A percentile compares a stretch with the other conserved stretches of the same genome.
Conservation (phyloP, 441 rosid genomes). For the Francoa sonchifolia region DNA sequence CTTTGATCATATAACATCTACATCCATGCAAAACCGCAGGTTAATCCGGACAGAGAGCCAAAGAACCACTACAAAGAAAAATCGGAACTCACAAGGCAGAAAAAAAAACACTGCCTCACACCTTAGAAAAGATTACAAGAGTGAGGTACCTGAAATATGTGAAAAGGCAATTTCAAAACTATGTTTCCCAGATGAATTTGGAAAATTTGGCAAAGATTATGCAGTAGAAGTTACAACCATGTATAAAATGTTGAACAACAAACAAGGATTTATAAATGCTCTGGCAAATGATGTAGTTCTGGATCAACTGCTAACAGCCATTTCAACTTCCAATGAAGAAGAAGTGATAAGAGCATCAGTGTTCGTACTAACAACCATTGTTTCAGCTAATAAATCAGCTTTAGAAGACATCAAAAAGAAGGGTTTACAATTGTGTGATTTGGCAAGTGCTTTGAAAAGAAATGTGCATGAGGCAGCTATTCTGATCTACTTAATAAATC, state of each 20-base stretch:
- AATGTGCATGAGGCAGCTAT: constrained; percentile 83
- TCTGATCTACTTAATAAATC: constrained; percentile 67
- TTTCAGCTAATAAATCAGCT: constrained; percentile 43
- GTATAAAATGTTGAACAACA: constrained; percentile 48
- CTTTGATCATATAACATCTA: constrained; percentile 28
- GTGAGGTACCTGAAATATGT: constrained; percentile 36
- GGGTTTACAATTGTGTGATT: constrained; percentile 47
- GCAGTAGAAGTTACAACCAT: constrained; percentile 50
- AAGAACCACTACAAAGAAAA: constrained; percentile 20
- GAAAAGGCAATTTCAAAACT: constrained; percentile 47
- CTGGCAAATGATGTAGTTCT: constrained; percentile 61
- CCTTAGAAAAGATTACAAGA: constrained; percentile 22
- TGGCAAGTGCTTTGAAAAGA: constrained; percentile 61
- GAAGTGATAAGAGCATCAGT: constrained; percentile 54
- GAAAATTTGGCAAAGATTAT: constrained; percentile 45
- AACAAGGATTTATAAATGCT: constrained; percentile 43
- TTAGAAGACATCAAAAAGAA: constrained; percentile 59
- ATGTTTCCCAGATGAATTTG: constrained; percentile 41
- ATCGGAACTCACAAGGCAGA: constrained; percentile 10
- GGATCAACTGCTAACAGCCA: constrained; percentile 55
- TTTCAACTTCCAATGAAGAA: constrained; percentile 61
- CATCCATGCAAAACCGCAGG: constrained; percentile 11
- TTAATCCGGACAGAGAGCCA: constrained; percentile 2
- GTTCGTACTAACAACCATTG: constrained; percentile 50
- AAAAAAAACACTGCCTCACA: constrained; percentile 13